Conservation (phyloP, 225 moss, liverwort and hornwort species). For the Rhytidiadelphus loreus region DNA sequence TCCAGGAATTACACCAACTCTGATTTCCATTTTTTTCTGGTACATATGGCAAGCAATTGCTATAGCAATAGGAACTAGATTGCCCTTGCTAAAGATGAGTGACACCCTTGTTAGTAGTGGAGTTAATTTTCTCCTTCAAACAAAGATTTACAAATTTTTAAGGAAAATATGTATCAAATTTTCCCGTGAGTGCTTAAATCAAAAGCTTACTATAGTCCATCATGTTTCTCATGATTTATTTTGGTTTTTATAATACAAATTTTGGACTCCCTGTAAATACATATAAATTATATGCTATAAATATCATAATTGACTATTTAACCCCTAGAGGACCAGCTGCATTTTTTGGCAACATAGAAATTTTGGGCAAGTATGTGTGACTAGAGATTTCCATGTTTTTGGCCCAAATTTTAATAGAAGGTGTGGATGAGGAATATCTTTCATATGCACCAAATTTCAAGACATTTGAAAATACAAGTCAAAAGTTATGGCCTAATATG, state of each 20-base stretch:
- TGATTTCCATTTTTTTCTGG: not conserved
- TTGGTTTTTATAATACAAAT: not conserved
- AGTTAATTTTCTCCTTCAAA: not conserved
- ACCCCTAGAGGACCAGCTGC: too few species aligned
- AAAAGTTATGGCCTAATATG: too few species aligned
- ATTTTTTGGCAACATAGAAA: too few species aligned
- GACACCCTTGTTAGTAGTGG: not conserved
- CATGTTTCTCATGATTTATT: not conserved
- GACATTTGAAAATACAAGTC: too few species aligned
- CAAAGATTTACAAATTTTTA: not conserved
- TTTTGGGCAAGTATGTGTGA: too few species aligned
- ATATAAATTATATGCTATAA: not conserved
- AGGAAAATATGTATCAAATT: not conserved
- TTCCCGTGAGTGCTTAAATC: fast-evolving
- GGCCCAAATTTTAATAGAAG: too few species aligned
- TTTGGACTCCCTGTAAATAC: not conserved
- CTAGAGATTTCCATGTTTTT: too few species aligned
- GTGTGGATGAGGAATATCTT: too few species aligned
- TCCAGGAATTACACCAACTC: not conserved
- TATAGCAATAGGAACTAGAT: not conserved
- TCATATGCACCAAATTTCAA: too few species aligned
- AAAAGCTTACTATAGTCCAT: not conserved
- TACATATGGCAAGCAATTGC: not conserved
- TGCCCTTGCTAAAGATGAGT: not conserved
- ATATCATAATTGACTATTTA: not conserved